Conservation (phyloP, 371 early-diverging fungal species). For the Thermomucor indicae-seudaticae region DNA sequence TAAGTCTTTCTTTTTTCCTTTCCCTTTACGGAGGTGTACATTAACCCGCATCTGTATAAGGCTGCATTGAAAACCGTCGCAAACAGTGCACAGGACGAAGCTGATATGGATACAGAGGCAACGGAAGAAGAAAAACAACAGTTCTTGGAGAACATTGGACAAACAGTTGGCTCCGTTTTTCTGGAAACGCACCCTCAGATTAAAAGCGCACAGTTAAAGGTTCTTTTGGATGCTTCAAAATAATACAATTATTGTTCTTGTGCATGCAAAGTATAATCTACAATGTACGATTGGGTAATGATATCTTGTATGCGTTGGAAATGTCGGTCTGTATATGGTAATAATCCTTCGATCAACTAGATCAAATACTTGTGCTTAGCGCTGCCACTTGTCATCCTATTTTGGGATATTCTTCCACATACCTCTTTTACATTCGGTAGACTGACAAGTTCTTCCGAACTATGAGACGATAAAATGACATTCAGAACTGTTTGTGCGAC, state of each 20-base stretch:
- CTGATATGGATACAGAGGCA: background rate
- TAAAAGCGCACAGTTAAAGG: background rate
- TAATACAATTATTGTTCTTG: conserved; percentile 25
- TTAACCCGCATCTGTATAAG: no score
- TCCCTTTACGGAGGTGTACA: background rate
- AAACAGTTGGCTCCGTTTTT: conserved; percentile 1
- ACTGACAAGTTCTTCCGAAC: conserved; percentile 61
- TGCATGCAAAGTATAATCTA: conserved; percentile 84
- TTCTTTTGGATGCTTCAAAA: conserved; percentile 2
- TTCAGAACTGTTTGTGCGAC: conserved; percentile 83
- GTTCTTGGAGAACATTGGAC: background rate
- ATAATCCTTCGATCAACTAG: conserved; percentile 68
- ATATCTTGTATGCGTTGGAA: conserved; percentile 77
- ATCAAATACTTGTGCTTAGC: background rate
- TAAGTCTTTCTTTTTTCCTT: background rate
- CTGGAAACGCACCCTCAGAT: conserved; percentile 1
- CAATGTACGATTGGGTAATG: conserved; percentile 80
- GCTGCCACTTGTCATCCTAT: no score
- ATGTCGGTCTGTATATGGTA: conserved; percentile 93
- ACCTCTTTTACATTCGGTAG: conserved; percentile 79
- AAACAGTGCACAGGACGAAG: background rate
- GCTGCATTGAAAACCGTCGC: no score
- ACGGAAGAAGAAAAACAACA: background rate
- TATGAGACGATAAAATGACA: conserved; percentile 65
- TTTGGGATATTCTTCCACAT: background rate